Evolutionary conservation across 108 stramenopile species (phyloP).

Genomic region (Nitzschia inconspicua): DNA sequence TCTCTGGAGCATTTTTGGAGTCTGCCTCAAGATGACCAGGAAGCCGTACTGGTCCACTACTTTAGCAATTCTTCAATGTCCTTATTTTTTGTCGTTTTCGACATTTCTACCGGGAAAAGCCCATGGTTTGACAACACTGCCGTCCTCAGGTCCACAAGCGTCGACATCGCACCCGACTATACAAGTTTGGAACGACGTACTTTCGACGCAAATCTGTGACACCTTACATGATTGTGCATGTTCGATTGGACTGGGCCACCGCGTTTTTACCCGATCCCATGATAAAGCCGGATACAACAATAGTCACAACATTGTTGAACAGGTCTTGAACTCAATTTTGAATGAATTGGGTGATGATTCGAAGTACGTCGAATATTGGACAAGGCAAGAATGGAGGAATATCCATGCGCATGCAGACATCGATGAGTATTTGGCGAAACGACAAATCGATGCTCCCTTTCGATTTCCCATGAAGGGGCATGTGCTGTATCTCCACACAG

Average conservation of each 20-base stretch:
- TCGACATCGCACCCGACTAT: too few species aligned
- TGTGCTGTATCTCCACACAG: conserved; percentile 69
- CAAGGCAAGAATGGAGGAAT: conserved; percentile 62
- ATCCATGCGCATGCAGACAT: conserved; percentile 83
- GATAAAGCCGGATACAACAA: background rate
- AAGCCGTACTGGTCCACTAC: too few species aligned
- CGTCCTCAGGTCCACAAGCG: too few species aligned
- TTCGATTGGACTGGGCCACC: conserved; percentile 17
- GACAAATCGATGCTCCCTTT: conserved; percentile 25
- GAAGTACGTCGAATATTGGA: conserved; percentile 74
- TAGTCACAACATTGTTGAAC: conserved; percentile 3
- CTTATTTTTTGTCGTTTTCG: background rate
- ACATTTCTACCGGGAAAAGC: background rate
- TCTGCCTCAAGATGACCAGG: too few species aligned
- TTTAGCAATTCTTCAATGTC: too few species aligned
- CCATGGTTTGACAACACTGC: too few species aligned
- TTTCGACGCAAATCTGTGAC: background rate
- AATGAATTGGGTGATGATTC: conserved; percentile 7
- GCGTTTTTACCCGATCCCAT: conserved; percentile 9
- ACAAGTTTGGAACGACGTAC: conserved; percentile 20
- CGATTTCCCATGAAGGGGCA: conserved; percentile 68
- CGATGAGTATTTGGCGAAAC: conserved; percentile 50
- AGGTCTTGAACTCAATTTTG: conserved; percentile 14
- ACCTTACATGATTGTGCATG: conserved; percentile 12
- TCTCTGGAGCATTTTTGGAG: too few species aligned